Evolutionary conservation across 2,329 filamentous ascomycete genomes (phyloP), one percentile per base, ranked within the genome.

Genomic region (Beauveria varroae): DNA sequence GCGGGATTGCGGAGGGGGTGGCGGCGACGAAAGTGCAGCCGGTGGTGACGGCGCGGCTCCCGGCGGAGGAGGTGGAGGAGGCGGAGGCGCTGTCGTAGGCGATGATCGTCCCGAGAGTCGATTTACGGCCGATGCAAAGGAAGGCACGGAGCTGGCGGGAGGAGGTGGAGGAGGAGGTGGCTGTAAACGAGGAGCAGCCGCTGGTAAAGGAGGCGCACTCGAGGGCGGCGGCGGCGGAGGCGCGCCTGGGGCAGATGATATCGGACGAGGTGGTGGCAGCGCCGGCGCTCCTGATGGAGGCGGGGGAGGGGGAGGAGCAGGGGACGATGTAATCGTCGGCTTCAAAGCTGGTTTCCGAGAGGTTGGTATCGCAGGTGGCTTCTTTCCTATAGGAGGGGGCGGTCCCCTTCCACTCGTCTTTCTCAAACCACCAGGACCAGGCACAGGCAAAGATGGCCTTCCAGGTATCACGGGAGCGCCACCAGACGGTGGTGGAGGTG

Each of bases 381-480:
- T 92, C 79, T 91, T 92, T 63, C 88, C 89, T 67, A 90, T 81
- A 6, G 88, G 88, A 14, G 90, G 90, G 34, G 91, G 91, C 41
- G 91, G 91, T 60, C 87, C 87, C 68, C 84, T 85, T 60, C 77
- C 75, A 5, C 84, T 84, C 63, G 80, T 77, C 73, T 86, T 90
- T 65, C 86, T 80, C 49, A 89, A 75, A 65, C 83, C 82, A 34
- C 67, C 64, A 44, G 63, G 63, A 37, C 80, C 76, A 64, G 76
- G 75, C n/a, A 78, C 76, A 16, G 79, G 76, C 22, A 78, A 77
- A 10, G 74, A 76, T 56, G 85, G 78, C 22, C 84, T 76, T 20
- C 80, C 78, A 3, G 86, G 86, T 41, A 86, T 75, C 7, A 79
- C 77, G 53, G 89, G 87, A 40, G 85, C 83, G 44, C 82, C 79